phyloP scores from a whole-genome alignment of 768 basidiomycete genomes.

The Suillus clintonianus region DNA sequence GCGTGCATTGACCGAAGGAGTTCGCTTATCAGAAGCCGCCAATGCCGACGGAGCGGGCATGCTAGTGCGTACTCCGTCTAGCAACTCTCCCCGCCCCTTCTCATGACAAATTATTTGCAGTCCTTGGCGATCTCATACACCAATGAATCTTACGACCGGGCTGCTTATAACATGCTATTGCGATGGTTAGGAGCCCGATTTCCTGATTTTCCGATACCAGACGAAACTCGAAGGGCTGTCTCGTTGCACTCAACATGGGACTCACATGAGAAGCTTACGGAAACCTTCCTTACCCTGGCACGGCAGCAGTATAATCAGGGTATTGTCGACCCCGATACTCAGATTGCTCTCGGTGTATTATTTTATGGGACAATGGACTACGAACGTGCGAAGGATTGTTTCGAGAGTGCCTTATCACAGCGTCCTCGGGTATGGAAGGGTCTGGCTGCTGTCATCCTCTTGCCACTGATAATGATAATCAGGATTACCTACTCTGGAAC shows the following conservation, averaged over 20 bases:
- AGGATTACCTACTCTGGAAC: conserved; percentile 97
- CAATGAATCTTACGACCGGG: conserved; percentile 89
- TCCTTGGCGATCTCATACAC: conserved; percentile 95
- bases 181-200: conserved; percentile 78
- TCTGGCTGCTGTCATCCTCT: neutral
- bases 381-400: conserved; percentile 91
- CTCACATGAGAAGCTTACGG: conserved; percentile 75
- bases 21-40: conserved; percentile 61
- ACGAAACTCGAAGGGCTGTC: conserved; percentile 57
- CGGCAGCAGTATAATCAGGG: conserved; percentile 77
- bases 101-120: conserved; percentile 39
- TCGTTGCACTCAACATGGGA: conserved; percentile 73
- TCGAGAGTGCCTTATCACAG: conserved; percentile 80
- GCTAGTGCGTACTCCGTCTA: conserved; percentile 51
- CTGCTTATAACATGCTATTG: conserved; percentile 81
- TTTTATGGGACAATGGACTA: conserved; percentile 90
- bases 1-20: conserved; percentile 75
- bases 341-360: conserved; percentile 89
- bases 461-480: conserved; percentile 1
- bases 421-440: conserved; percentile 63
- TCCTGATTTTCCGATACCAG: conserved; percentile 54
- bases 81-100: neutral
- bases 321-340: conserved; percentile 83
- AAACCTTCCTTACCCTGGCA: conserved; percentile 81
- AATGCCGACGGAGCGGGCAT: conserved; percentile 71